Conservation (phyloP, 805 yeast species). For the Pichia paraexigua region DNA sequence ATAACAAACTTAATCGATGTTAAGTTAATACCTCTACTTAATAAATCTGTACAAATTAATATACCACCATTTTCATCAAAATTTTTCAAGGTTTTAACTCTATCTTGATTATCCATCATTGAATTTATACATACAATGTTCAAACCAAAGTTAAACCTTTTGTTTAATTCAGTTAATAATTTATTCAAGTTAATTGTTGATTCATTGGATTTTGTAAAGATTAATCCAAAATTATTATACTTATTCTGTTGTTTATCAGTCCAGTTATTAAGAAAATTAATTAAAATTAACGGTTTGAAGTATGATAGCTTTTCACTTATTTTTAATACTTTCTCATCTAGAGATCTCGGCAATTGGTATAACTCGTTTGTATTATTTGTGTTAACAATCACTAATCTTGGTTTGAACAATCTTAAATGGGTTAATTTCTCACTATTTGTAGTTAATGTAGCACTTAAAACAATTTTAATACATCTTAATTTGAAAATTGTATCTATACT, state of each 20-base stretch:
- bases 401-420: conserved; percentile 57
- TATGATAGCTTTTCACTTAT: conserved; percentile 25
- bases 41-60: conserved; percentile 77
- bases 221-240: conserved; percentile 34
- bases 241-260: conserved; percentile 26
- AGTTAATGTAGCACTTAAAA: conserved; percentile 90
- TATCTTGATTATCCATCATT: conserved; percentile 43
- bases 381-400: conserved; percentile 70
- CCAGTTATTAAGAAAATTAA: conserved; percentile 40
- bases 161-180: conserved; percentile 38
- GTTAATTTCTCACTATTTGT: conserved; percentile 86
- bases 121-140: conserved; percentile 47
- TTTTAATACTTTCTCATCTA: conserved; percentile 30
- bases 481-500: conserved; percentile 28
- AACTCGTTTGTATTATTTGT: conserved; percentile 42
- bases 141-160: conserved; percentile 14
- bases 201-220: conserved; percentile 78
- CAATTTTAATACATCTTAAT: conserved; percentile 46
- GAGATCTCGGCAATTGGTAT: conserved; percentile 50
- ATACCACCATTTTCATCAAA: conserved; percentile 46
- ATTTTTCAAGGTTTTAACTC: conserved; percentile 48
- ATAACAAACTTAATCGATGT: conserved; percentile 62
- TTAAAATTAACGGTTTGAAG: conserved; percentile 68
- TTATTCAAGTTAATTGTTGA: conserved; percentile 73
- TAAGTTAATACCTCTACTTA: conserved; percentile 93